phyloP scores from a whole-genome alignment of 768 basidiomycete genomes.

The Paxillus rubicundulus region DNA sequence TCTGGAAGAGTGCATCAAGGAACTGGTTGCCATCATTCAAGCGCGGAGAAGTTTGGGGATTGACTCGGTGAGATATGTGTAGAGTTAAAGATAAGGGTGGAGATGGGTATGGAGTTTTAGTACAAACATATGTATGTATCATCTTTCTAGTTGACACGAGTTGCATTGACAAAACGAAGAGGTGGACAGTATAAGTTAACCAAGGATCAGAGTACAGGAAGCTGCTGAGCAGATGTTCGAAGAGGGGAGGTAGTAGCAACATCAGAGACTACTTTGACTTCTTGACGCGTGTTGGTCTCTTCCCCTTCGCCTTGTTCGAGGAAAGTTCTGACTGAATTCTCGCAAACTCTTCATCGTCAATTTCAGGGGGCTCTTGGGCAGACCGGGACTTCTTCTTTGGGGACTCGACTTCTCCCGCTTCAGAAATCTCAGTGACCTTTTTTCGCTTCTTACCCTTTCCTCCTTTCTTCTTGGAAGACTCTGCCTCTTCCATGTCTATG shows the following conservation, averaged over 20 bases:
- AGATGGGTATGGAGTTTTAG: not conserved
- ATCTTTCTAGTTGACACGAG: not conserved
- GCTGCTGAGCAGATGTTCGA: not conserved
- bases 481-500: slow-evolving; percentile 40
- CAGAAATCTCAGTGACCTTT: slow-evolving; percentile 38
- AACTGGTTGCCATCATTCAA: slow-evolving; percentile 81
- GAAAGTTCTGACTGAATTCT: slow-evolving; percentile 58
- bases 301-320: slow-evolving; percentile 43
- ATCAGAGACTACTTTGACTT: slow-evolving; percentile 33
- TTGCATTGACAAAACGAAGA: not conserved
- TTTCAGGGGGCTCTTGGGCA: slow-evolving; percentile 48
- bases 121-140: slow-evolving; percentile 2
- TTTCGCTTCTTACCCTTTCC: slow-evolving; percentile 54
- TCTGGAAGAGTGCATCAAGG: slow-evolving; percentile 93
- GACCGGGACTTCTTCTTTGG: slow-evolving; percentile 51
- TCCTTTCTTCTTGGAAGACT: slow-evolving; percentile 36
- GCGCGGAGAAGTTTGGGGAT: slow-evolving; percentile 82
- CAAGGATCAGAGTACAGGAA: not conserved
- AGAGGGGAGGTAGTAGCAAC: not conserved
- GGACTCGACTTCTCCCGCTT: slow-evolving; percentile 36
- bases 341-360: slow-evolving; percentile 65
- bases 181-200: slow-evolving; percentile 1
- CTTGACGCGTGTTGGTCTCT: slow-evolving; percentile 31
- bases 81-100: slow-evolving; percentile 7
- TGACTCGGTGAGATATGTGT: slow-evolving; percentile 76